Evolutionary conservation across 1,284 basidiomycete genomes (phyloP).

Genomic region (Kalmanozyma brasiliensis): DNA sequence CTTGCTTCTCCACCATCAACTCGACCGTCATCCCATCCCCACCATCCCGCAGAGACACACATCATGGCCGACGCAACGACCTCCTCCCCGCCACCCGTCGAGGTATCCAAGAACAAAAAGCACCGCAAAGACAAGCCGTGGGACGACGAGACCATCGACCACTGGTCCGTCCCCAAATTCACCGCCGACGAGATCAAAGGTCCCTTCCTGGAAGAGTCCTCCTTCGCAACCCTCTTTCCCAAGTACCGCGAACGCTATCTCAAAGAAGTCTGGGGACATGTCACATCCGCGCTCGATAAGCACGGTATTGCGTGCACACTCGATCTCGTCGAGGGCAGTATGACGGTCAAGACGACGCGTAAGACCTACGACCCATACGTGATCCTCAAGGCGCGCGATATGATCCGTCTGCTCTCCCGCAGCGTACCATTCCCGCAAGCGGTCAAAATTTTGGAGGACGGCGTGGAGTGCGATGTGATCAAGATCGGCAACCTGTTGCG

Average conservation of each 20-base stretch:
- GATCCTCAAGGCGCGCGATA: constrained; percentile 92
- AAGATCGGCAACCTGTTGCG: constrained; percentile 94
- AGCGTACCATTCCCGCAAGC: constrained; percentile 86
- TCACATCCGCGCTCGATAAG: constrained; percentile 85
- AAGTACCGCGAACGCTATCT: constrained; percentile 98
- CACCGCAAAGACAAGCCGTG: constrained; percentile 72
- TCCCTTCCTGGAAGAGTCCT: constrained; percentile 92
- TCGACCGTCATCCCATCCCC: neutral
- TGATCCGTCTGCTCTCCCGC: constrained; percentile 93
- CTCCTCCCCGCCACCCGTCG: constrained; percentile 10
- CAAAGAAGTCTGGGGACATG: constrained; percentile 90
- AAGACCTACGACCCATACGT: constrained; percentile 98
- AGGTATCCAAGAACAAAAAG: constrained; percentile 61
- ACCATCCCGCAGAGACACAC: neutral
- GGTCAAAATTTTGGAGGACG: constrained; percentile 89
- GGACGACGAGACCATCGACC: constrained; percentile 99
- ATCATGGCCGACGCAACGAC: constrained; percentile 11
- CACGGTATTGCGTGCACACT: constrained; percentile 90
- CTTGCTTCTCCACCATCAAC: neutral
- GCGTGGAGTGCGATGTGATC: constrained; percentile 93
- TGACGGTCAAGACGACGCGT: constrained; percentile 95
- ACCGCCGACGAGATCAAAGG: constrained; percentile 75
- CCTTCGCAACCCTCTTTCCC: constrained; percentile 96
- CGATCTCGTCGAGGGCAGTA: constrained; percentile 94
- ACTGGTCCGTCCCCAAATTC: constrained; percentile 94